Evolutionary conservation across 768 basidiomycete species (phyloP), one percentile per base, ranked within the genome.

Genomic region (Boletus tylopilopsis): DNA sequence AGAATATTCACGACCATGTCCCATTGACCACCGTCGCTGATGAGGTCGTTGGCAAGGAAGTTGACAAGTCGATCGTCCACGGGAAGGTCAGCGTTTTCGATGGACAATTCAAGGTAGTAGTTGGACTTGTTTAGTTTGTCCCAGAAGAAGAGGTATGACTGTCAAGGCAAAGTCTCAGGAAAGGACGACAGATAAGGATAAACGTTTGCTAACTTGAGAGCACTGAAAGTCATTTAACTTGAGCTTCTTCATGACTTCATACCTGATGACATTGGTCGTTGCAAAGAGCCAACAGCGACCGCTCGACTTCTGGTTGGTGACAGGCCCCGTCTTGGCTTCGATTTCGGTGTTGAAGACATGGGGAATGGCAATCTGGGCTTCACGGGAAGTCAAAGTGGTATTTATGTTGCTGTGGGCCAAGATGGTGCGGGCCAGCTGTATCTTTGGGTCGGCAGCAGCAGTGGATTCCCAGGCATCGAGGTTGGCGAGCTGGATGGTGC

Each of bases 241-340:
- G 55, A 93, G 77, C 60, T 82, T 82, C 76, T 87, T 87, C 82
- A 91, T 89, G 56, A 94, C 76, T 44, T 83, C 79, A 69, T 90
- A 88, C 36, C 94, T 77, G 51, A 93, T 73, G 22, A 92, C 79
- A 67, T 92, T 91, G 53, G 91, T 94, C 7, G 90, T 89, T 2
- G 94, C 90, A 66, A 97, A 97, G 8, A 96, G 75, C 94, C 95
- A 98, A 73, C 94, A 98, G 40, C 94, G 76, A 1, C 94, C 94
- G 49, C 85, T 89, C 63, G 77, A 82, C 71, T 84, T 87, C 79
- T 95, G 93, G 68, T 87, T 80, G 12, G 91, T 94, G 55, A 94
- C 73, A 10, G 92, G 92, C 2, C 77, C 80, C 2, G 91, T 84
- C 75, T 89, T 87, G 71, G 87, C 86, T 47, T 85, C 85, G 19